These are phyloP conservation scores for Pseudotsuga menziesii DNA, from an alignment of 75 land plant species.

Conservation along the genomic window DNA sequence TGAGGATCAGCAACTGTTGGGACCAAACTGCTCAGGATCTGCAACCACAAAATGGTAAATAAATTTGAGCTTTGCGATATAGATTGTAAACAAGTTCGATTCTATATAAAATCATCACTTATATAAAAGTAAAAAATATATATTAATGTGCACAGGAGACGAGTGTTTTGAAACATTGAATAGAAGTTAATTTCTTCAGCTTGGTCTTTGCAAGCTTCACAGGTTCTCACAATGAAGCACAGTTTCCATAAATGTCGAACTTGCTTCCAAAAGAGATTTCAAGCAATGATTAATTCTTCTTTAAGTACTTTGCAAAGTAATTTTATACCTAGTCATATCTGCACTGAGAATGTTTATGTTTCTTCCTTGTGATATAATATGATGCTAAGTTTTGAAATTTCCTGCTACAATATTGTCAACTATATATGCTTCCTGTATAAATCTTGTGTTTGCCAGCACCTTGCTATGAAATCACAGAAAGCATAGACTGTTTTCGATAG, in stretches of 20 bases:
- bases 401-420: not conserved
- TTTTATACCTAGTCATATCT: not conserved
- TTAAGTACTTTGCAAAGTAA: not conserved
- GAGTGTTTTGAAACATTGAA: not conserved
- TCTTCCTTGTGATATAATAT: not conserved
- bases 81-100: not conserved
- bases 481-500: not conserved
- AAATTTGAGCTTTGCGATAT: not conserved
- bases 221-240: not conserved
- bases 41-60: not conserved
- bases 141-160: not conserved
- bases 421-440: not conserved
- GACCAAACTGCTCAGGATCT: constrained; percentile 58
- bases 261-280: not conserved
- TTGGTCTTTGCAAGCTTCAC: not conserved
- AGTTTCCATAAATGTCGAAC: not conserved
- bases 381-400: not conserved
- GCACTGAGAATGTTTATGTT: not conserved
- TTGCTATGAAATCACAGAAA: not conserved
- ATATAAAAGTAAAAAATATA: not conserved
- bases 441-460: not conserved
- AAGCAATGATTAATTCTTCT: not conserved
- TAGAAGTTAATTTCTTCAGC: constrained; percentile 8
- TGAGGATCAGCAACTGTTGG: constrained; percentile 64
- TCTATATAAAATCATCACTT: not conserved